Percentiles rank a stretch among this genome's conserved stretches.
Conservation (phyloP, 1,284 basidiomycete genomes). For the Bondarzewia mesenterica region DNA sequence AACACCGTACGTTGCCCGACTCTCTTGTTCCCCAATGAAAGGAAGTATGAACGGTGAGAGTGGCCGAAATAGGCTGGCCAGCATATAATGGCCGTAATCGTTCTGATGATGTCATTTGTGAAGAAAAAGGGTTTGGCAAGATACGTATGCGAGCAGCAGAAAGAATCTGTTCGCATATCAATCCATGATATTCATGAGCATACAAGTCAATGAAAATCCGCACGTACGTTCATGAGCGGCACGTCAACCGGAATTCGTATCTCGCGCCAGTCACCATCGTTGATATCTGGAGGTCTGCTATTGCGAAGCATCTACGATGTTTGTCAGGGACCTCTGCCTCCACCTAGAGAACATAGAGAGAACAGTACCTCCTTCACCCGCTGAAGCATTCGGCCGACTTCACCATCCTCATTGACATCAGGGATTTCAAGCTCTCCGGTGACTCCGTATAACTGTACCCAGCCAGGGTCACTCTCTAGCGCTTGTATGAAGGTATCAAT, state of each 20-base stretch:
- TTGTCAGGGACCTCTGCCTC: slow-evolving; percentile 15
- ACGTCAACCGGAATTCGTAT: slow-evolving; percentile 78
- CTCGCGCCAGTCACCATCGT: slow-evolving; percentile 50
- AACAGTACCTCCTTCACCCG: slow-evolving; percentile 21
- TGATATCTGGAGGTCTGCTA: slow-evolving; percentile 29
- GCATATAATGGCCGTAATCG: slow-evolving; percentile 51
- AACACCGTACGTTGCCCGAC: slow-evolving; percentile 33
- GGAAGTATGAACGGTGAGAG: slow-evolving; percentile 56
- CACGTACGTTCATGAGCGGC: slow-evolving; percentile 67
- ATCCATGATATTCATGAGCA: not conserved
- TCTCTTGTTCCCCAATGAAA: slow-evolving; percentile 62
- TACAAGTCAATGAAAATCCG: not conserved
- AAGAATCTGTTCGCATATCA: slow-evolving; percentile 63
- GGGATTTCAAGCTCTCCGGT: slow-evolving; percentile 64
- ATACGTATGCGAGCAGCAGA: slow-evolving; percentile 59
- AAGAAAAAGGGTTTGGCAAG: slow-evolving; percentile 25
- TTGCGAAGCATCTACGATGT: slow-evolving; percentile 30
- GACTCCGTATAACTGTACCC: slow-evolving; percentile 60
- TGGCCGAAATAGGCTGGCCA: slow-evolving; percentile 67
- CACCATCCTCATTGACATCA: slow-evolving; percentile 25
- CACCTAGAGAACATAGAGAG: not conserved
- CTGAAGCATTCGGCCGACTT: slow-evolving; percentile 28
- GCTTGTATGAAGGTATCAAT: slow-evolving; percentile 45
- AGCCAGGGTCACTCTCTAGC: slow-evolving; percentile 51
- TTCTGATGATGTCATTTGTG: slow-evolving; percentile 14